Evolutionary conservation across 2,329 filamentous ascomycete species (phyloP), one percentile per base, ranked within the genome.

Genomic region (Cryphonectria naterciae): DNA sequence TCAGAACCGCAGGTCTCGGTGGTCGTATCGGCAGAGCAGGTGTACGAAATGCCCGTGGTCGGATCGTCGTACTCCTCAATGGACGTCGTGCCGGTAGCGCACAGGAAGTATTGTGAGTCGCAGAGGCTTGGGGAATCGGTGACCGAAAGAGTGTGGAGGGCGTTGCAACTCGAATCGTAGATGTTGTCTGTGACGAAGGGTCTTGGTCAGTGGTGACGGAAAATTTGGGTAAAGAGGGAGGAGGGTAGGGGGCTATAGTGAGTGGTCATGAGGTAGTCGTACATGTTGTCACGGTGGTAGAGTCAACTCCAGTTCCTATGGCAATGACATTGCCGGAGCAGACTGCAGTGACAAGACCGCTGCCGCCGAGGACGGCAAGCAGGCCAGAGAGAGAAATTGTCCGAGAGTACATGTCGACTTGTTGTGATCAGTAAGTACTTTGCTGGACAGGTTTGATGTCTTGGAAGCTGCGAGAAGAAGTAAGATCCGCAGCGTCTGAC

Each of bases 41-140:
- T 28, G 43, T 72, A 72, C 4, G 70, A 65, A 17, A 41, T 5
- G 15, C 70, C 70, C 32, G 54, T 70, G 19, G 37, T 66, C 13
- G 70, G 70, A 13, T 72, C 70, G 56, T 72, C 68, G 28, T 68
- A 72, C 28, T 61, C 54, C 6, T 52, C 65, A 5, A 70, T 65
- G 0, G 6, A 49, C 41, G 41, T 70, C 13, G 70, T 70, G 52
- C 68, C 68, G 8, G 39, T 8, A 4, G 60, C 43, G 28, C 70
- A 72, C 8, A 46, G 52, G 65, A 72, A 72, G 32, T 68, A 72
- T n/a, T 62, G 39, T 19, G 68, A 68, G 46, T 56, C 63, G 25
- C 70, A 72, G 28, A 61, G 7, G 13, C 67, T 67, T 4, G 41
- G 52, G 37, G 28, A 11, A 32, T 65, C 69, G 54, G 19, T 32